Percentiles rank a stretch among this genome's conserved stretches.
Conservation (phyloP, 495 filamentous ascomycete species). For the Tuber umbilicatum region DNA sequence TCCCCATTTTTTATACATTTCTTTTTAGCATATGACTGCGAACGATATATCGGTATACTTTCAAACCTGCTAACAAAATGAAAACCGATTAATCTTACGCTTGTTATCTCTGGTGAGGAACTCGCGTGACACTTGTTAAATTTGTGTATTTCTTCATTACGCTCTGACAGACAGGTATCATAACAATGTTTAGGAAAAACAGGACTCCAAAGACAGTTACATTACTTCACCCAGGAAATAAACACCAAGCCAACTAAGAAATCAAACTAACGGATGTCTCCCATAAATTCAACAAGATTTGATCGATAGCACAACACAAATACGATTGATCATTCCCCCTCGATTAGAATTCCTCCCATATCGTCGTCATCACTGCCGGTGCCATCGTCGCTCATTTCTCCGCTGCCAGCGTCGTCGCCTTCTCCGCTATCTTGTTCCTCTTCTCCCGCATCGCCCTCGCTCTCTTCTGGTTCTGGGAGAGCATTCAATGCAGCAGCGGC, state of each 20-base stretch:
- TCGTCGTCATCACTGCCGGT: neutral
- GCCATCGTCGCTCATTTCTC: neutral
- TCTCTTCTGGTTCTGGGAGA: neutral
- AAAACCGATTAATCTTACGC: neutral
- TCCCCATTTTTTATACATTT: neutral
- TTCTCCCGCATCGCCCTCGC: neutral
- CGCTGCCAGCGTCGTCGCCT: neutral
- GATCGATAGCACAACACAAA: neutral
- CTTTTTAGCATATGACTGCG: neutral
- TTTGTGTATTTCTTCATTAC: neutral
- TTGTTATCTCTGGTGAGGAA: neutral
- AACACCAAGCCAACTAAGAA: neutral
- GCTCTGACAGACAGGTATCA: neutral
- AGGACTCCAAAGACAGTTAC: neutral
- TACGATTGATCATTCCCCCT: neutral
- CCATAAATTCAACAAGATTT: neutral
- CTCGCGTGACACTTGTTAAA: neutral
- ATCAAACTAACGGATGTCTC: neutral
- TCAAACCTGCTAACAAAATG: neutral
- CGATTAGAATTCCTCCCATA: neutral
- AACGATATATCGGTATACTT: neutral
- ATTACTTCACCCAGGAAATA: neutral
- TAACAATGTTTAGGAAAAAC: slow-evolving; percentile 1
- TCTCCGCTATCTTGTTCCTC: neutral
- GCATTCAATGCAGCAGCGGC: neutral